Evolutionary conservation across 1,284 basidiomycete genomes (phyloP).

Genomic region (Chalciporus sp.): DNA sequence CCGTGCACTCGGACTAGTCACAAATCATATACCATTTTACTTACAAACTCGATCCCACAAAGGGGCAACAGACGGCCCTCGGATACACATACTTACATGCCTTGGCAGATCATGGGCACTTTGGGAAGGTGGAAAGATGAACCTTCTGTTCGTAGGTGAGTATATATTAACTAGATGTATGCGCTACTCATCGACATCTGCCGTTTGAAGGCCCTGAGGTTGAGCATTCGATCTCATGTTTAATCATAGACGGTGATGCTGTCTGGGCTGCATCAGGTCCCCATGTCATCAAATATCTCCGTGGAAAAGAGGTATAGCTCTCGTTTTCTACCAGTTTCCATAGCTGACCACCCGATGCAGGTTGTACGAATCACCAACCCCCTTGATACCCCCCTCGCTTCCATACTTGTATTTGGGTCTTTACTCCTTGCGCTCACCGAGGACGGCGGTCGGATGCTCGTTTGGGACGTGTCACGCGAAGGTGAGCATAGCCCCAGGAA

Average conservation of each 20-base stretch:
- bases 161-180: neutral
- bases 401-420: constrained; percentile 77
- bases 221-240: constrained; percentile 69
- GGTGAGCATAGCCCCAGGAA: constrained; percentile 20
- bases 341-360: constrained; percentile 27
- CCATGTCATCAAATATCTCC: constrained; percentile 75
- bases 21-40: constrained; percentile 89
- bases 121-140: constrained; percentile 96
- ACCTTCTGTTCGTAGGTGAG: constrained; percentile 90
- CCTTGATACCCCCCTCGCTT: constrained; percentile 57
- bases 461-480: constrained; percentile 72
- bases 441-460: constrained; percentile 77
- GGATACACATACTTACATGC: constrained; percentile 85
- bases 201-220: constrained; percentile 72
- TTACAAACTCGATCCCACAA: constrained; percentile 88
- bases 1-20: constrained; percentile 90
- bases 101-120: constrained; percentile 92
- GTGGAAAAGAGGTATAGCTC: constrained; percentile 80
- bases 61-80: constrained; percentile 82
- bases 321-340: constrained; percentile 1
- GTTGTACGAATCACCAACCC: constrained; percentile 62
- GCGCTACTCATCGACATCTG: constrained; percentile 1
- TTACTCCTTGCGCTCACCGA: constrained; percentile 81
- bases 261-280: constrained; percentile 82
- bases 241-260: constrained; percentile 85